These are phyloP conservation scores for Artomyces pyxidatus DNA, from an alignment of 768 basidiomycete genomes.

Conservation along the genomic window DNA sequence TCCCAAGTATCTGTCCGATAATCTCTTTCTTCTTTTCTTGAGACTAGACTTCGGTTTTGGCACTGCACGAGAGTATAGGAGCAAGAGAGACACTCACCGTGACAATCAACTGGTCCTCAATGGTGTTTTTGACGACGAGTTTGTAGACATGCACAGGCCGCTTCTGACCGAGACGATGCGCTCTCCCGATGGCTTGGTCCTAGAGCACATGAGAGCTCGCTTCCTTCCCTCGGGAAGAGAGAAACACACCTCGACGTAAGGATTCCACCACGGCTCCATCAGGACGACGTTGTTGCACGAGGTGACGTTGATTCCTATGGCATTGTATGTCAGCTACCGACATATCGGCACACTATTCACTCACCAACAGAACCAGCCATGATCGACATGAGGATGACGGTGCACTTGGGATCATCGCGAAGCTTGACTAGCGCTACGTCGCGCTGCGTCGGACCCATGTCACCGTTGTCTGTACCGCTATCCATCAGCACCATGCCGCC, in stretches of 20 bases:
- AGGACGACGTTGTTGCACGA: slow-evolving; percentile 12
- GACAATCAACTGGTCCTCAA: slow-evolving; percentile 4
- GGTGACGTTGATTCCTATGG: slow-evolving; percentile 10
- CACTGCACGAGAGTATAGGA: neutral
- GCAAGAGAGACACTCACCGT: neutral
- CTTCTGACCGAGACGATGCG: slow-evolving; percentile 26
- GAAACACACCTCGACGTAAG: slow-evolving; percentile 10
- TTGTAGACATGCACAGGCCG: slow-evolving; percentile 19
- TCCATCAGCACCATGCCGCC: neutral
- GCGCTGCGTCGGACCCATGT: neutral
- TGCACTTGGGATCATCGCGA: neutral
- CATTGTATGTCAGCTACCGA: neutral
- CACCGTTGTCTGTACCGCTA: slow-evolving; percentile 2
- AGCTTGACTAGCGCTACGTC: neutral
- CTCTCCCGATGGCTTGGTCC: slow-evolving; percentile 24
- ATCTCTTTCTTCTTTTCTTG: neutral
- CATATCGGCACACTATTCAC: neutral
- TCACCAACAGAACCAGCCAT: slow-evolving; percentile 4
- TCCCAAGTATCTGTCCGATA: neutral
- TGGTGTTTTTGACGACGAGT: slow-evolving; percentile 2
- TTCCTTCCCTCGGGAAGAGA: neutral
- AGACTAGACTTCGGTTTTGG: too few relatives aligned
- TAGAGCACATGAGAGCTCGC: neutral
- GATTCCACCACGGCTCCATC: slow-evolving; percentile 16
- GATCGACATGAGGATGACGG: slow-evolving; percentile 9